phyloP scores from a whole-genome alignment of 2,329 filamentous ascomycete genomes.

The Talaromyces islandicus region DNA sequence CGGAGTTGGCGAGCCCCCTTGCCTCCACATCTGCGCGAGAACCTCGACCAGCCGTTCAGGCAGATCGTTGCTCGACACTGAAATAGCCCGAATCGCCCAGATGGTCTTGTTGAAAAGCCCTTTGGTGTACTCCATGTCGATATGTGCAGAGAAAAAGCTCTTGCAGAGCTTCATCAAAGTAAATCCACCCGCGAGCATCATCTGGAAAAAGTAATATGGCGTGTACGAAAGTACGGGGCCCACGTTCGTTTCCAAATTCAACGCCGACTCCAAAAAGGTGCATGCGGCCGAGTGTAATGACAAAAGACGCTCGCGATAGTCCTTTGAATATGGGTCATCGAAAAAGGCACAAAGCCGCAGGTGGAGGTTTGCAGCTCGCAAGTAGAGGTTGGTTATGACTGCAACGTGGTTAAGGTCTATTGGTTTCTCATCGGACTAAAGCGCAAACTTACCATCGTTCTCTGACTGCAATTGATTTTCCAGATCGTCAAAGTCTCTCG shows the following conservation, averaged over 20 bases:
- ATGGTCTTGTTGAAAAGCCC: slow-evolving; percentile 55
- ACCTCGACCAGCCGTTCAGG: slow-evolving; percentile 60
- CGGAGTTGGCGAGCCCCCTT: slow-evolving; percentile 30
- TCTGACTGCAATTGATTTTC: slow-evolving; percentile 45
- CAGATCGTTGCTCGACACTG: slow-evolving; percentile 58
- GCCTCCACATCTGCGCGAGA: slow-evolving; percentile 60
- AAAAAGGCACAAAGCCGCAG: slow-evolving; percentile 46
- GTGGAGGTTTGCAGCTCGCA: slow-evolving; percentile 43
- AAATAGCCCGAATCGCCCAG: slow-evolving; percentile 54
- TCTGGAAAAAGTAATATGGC: slow-evolving; percentile 60
- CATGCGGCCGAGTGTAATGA: slow-evolving; percentile 42
- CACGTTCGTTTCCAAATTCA: slow-evolving; percentile 38
- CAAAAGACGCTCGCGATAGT: slow-evolving; percentile 42
- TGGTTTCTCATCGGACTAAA: not conserved
- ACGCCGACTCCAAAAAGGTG: slow-evolving; percentile 41
- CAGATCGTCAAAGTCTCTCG: slow-evolving; percentile 43
- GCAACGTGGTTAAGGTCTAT: slow-evolving; percentile 1
- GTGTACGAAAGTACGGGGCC: slow-evolving; percentile 48
- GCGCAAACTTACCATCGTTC: slow-evolving; percentile 31
- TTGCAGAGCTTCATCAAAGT: slow-evolving; percentile 61
- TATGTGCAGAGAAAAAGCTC: slow-evolving; percentile 55
- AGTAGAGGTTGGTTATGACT: slow-evolving; percentile 43
- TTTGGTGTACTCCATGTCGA: slow-evolving; percentile 51
- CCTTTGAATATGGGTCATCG: slow-evolving; percentile 40
- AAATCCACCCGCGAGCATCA: slow-evolving; percentile 60